phyloP scores from a whole-genome alignment of 164 flowering plant genomes.

The Umbellularia californica region DNA sequence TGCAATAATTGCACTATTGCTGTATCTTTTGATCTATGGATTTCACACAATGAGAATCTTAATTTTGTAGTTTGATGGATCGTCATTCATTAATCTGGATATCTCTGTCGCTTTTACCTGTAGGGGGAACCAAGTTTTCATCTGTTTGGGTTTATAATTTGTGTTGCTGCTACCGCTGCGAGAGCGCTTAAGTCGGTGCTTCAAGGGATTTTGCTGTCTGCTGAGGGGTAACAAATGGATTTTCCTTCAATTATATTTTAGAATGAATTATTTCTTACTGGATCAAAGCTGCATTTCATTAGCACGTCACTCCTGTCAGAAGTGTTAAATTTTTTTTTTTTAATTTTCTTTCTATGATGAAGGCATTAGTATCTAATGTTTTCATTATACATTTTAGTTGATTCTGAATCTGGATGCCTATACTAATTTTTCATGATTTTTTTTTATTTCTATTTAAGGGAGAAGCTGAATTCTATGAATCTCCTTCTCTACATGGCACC shows the following conservation, averaged over 20 bases:
- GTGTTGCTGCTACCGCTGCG: conserved; percentile 55
- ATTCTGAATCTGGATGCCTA: conserved; percentile 2
- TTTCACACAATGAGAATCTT: too few species aligned
- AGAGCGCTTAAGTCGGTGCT: conserved; percentile 59
- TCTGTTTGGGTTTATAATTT: conserved; percentile 58
- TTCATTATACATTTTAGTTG: neutral
- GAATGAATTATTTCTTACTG: neutral
- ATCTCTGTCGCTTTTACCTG: conserved; percentile 8
- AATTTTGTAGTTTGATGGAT: too few species aligned
- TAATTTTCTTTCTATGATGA: neutral
- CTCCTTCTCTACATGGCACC: conserved; percentile 69
- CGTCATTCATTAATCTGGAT: too few species aligned
- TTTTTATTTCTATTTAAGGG: conserved; percentile 31
- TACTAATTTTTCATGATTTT: neutral
- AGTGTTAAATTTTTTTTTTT: neutral
- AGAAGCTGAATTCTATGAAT: conserved; percentile 63
- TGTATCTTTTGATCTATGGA: too few species aligned
- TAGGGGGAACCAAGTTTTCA: conserved; percentile 69
- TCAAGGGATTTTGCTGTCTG: conserved; percentile 48
- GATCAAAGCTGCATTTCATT: neutral
- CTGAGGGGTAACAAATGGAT: conserved; percentile 45
- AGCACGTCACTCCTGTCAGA: neutral
- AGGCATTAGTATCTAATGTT: too few species aligned
- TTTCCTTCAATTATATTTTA: neutral
- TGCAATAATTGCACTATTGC: too few species aligned